Conservation (phyloP, 1,284 basidiomycete species). For the Apiotrichum domesticum region DNA sequence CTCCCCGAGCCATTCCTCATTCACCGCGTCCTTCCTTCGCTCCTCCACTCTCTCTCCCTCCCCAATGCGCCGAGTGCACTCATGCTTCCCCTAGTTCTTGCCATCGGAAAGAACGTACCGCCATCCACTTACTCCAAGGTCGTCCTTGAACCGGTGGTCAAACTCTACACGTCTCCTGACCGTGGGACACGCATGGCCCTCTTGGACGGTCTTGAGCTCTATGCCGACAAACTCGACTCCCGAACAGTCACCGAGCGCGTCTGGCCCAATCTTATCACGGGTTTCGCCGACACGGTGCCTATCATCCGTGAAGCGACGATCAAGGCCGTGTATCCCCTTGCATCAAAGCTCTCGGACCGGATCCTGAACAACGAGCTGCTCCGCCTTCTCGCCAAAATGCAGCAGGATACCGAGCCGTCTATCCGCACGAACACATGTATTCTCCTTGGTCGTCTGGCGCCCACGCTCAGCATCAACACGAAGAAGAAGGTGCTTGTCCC, state of each 20-base stretch:
- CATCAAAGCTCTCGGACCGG: conserved; percentile 85
- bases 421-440: conserved; percentile 98
- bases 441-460: conserved; percentile 83
- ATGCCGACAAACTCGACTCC: conserved; percentile 79
- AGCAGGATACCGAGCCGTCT: conserved; percentile 84
- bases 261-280: conserved; percentile 92
- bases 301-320: conserved; percentile 92
- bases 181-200: conserved; percentile 90
- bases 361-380: conserved; percentile 96
- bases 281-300: conserved; percentile 89
- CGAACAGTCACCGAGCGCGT: conserved; percentile 78
- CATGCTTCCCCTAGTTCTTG: conserved; percentile 74
- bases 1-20: conserved; percentile 84
- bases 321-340: conserved; percentile 75
- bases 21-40: conserved; percentile 77
- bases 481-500: conserved; percentile 93
- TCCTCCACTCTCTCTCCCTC: conserved; percentile 76
- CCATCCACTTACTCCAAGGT: conserved; percentile 64
- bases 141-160: conserved; percentile 71
- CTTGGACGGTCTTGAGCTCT: conserved; percentile 76
- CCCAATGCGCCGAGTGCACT: conserved; percentile 72
- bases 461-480: conserved; percentile 75
- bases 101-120: conserved; percentile 66
- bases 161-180: conserved; percentile 79
- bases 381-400: conserved; percentile 84